A percentile compares a stretch with the other conserved stretches of the same genome.
Conservation (phyloP, 768 basidiomycete genomes). For the Chalciporus pseudorubinellus region DNA sequence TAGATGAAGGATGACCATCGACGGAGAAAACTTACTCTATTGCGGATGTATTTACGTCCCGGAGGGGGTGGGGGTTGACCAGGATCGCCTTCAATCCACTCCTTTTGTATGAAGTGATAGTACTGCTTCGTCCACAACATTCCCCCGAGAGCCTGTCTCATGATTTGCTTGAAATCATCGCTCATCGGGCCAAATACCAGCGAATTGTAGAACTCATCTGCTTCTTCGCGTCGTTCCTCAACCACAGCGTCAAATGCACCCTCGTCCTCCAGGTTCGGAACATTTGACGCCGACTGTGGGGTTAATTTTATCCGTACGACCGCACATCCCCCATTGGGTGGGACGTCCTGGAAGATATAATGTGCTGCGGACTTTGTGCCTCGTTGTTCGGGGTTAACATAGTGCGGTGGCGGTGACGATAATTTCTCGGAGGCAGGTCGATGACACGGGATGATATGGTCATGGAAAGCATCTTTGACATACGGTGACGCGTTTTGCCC, state of each 20-base stretch:
- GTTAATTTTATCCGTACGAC: constrained; percentile 95
- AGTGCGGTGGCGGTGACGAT: constrained; percentile 29
- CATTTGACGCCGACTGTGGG: constrained; percentile 66
- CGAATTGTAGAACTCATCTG: constrained; percentile 90
- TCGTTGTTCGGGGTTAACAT: constrained; percentile 79
- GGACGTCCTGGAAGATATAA: constrained; percentile 83
- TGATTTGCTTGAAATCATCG: constrained; percentile 93
- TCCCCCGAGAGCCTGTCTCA: constrained; percentile 92
- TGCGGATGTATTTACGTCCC: constrained; percentile 80
- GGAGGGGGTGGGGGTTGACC: constrained; percentile 94
- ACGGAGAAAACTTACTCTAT: constrained; percentile 52
- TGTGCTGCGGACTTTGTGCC: constrained; percentile 96
- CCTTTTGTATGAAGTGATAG: constrained; percentile 93
- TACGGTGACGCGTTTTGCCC: constrained; percentile 79
- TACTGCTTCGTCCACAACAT: constrained; percentile 99
- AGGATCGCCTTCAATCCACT: constrained; percentile 95
- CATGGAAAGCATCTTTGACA: constrained; percentile 98
- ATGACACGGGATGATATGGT: constrained; percentile 89
- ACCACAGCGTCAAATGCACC: constrained; percentile 83
- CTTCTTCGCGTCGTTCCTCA: constrained; percentile 89
- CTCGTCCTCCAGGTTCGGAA: constrained; percentile 84
- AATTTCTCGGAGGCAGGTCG: constrained; percentile 49
- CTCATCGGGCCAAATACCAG: constrained; percentile 81
- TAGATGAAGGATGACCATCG: not conserved
- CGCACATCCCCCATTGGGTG: constrained; percentile 88